These are phyloP conservation scores for Dichotomopilus funicola DNA, from an alignment of 2,329 filamentous ascomycete species.

Conservation along the genomic window DNA sequence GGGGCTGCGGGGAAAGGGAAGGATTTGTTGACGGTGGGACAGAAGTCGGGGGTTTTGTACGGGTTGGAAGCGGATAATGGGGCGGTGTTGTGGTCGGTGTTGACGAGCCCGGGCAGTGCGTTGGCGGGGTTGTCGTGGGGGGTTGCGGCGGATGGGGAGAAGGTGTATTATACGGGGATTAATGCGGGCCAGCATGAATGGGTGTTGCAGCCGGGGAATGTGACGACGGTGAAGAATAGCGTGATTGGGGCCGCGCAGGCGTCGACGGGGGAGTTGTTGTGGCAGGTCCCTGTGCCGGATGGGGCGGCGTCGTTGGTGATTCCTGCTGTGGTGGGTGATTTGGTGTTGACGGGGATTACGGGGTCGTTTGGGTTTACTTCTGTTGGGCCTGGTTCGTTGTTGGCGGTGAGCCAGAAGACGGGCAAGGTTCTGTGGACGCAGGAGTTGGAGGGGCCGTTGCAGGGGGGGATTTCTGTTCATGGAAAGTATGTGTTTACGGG, in stretches of 20 bases:
- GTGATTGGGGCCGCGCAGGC: not conserved
- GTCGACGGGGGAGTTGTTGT: not conserved
- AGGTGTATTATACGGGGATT: conserved; percentile 26
- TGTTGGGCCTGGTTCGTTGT: conserved; percentile 2
- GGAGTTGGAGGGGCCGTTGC: conserved; percentile 7
- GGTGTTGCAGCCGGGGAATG: not conserved
- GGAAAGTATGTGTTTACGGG: conserved; percentile 16
- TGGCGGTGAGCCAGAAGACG: conserved; percentile 7
- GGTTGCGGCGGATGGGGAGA: conserved; percentile 26
- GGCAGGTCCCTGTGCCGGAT: not conserved
- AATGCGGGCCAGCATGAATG: not conserved
- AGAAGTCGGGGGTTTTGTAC: conserved; percentile 29
- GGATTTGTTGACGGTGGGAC: conserved; percentile 27
- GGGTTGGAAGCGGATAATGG: conserved; percentile 28
- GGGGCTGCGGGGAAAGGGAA: conserved; percentile 11
- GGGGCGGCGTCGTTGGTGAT: not conserved
- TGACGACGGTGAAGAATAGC: not conserved
- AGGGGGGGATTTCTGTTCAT: conserved; percentile 11
- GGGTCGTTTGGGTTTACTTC: not conserved
- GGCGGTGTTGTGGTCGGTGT: conserved; percentile 2
- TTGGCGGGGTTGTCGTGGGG: conserved; percentile 29
- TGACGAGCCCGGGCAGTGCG: conserved; percentile 21
- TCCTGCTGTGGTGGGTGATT: conserved; percentile 13
- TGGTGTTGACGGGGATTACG: conserved; percentile 9
- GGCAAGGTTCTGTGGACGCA: conserved; percentile 5